Conservation (phyloP, 176 grass and related monocot species). For the Elaeis guineensis region DNA sequence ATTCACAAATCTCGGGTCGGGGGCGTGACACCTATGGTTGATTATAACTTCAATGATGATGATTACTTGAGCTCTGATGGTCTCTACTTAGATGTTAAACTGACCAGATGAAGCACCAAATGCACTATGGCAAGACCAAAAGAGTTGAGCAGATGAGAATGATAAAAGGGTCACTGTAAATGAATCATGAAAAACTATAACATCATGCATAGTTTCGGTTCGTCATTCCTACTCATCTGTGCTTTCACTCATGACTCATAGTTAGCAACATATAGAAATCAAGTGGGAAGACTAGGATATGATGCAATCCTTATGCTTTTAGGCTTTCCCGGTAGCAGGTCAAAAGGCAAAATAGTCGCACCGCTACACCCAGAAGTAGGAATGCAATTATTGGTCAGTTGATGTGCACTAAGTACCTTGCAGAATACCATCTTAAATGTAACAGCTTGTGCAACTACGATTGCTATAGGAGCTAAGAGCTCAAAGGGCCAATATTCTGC, state of each 20-base stretch:
- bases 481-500: slow-evolving; percentile 18
- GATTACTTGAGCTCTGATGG: no score
- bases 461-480: slow-evolving; percentile 16
- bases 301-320: slow-evolving; percentile 26
- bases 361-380: slow-evolving; percentile 43
- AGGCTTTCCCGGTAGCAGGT: slow-evolving; percentile 63
- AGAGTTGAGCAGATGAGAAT: no score
- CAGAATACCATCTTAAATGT: slow-evolving; percentile 6
- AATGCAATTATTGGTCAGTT: slow-evolving; percentile 48
- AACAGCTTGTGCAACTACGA: background rate
- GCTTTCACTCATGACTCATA: slow-evolving; percentile 21
- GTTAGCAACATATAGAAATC: slow-evolving; percentile 25
- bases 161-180: no score
- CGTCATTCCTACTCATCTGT: slow-evolving; percentile 10
- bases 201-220: slow-evolving; percentile 7
- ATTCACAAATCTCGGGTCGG: no score
- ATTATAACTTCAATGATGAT: no score
- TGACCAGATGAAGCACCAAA: no score
- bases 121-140: no score
- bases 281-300: slow-evolving; percentile 43
- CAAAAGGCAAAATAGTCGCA: slow-evolving; percentile 66
- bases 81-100: no score
- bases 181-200: slow-evolving; percentile 3
- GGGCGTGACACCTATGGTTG: no score
- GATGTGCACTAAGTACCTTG: slow-evolving; percentile 21